Percentiles rank a stretch among this genome's conserved stretches.
Evolutionary conservation across 257 asterid genomes (phyloP).

Genomic region (Petunia axillaris): DNA sequence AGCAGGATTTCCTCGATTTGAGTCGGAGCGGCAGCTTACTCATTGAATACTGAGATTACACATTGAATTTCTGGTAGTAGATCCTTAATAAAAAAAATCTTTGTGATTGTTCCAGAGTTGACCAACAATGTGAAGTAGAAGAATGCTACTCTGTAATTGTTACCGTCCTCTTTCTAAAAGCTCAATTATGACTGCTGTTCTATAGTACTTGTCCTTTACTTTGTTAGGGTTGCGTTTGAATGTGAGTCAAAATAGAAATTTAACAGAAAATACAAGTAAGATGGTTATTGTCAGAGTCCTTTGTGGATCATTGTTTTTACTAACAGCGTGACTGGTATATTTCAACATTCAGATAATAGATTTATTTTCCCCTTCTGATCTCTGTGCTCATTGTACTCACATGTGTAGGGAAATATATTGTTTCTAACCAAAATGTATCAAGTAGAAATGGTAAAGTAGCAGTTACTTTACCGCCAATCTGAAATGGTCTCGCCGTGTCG

Average conservation of each 20-base stretch:
- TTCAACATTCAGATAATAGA: slow-evolving; percentile 1
- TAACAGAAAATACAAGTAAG: background rate
- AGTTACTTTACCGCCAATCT: background rate
- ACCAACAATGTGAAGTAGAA: no score
- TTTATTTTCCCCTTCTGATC: background rate
- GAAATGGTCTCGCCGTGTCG: background rate
- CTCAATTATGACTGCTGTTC: background rate
- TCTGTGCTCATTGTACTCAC: background rate
- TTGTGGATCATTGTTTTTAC: slow-evolving; percentile 16
- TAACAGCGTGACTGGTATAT: slow-evolving; percentile 15
- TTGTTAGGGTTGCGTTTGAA: background rate
- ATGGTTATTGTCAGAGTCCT: slow-evolving; percentile 1
- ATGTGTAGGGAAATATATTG: background rate
- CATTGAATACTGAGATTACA: background rate
- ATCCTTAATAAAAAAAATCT: background rate
- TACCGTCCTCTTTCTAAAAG: no score
- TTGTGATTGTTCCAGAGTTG: background rate
- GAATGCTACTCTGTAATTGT: no score
- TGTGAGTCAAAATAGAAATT: background rate
- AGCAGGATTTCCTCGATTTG: no score
- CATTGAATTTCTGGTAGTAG: background rate
- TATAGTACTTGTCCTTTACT: background rate
- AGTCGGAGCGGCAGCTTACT: background rate
- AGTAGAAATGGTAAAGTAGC: slow-evolving; percentile 7
- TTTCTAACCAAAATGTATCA: background rate